Evolutionary conservation across 805 yeast genomes (phyloP).

Genomic region (Saccharomycopsis sp.): DNA sequence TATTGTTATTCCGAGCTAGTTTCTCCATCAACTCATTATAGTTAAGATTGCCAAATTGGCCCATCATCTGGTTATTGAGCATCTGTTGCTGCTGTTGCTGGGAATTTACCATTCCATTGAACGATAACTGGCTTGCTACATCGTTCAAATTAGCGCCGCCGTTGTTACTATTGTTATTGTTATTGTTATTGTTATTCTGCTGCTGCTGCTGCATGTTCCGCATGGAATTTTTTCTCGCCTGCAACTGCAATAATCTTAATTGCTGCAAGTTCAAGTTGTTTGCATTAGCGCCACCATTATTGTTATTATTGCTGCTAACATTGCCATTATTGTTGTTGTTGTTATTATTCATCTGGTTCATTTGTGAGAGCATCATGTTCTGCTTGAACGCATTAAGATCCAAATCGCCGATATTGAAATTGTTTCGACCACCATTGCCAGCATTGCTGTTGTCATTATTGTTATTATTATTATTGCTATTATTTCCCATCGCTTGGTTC

Average conservation of each 20-base stretch:
- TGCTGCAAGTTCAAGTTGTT: neutral
- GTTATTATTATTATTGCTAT: neutral
- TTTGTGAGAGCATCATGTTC: neutral
- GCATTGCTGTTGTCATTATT: neutral
- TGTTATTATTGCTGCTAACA: neutral
- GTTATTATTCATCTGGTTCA: neutral
- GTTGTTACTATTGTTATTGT: neutral
- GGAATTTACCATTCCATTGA: neutral
- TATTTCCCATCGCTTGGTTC: neutral
- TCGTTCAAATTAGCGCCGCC: neutral
- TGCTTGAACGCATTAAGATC: constrained; percentile 1
- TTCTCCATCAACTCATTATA: constrained; percentile 1
- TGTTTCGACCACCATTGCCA: neutral
- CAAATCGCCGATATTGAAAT: neutral
- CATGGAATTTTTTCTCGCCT: neutral
- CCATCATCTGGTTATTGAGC: constrained; percentile 1
- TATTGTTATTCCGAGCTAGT: neutral
- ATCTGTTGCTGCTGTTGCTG: neutral
- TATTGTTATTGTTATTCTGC: neutral
- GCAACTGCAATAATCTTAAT: neutral
- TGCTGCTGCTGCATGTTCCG: constrained; percentile 1
- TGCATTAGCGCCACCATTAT: neutral
- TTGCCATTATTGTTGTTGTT: neutral
- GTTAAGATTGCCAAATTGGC: neutral
- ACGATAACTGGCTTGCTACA: neutral